Evolutionary conservation across 768 basidiomycete species (phyloP).

Genomic region (Dioszegia aurantiaca): DNA sequence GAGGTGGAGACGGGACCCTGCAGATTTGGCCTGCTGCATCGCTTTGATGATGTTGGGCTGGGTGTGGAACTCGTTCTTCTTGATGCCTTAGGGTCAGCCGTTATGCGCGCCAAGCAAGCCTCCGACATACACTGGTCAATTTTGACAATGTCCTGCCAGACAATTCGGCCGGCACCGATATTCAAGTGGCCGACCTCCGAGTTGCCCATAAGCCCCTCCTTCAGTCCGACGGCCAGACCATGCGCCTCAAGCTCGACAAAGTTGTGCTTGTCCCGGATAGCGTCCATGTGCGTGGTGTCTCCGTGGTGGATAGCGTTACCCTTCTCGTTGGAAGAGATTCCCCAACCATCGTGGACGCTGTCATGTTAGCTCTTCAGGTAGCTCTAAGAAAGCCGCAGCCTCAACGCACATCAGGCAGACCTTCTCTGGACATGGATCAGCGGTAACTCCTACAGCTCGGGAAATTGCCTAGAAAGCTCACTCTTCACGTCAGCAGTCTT

Average conservation of each 20-base stretch:
- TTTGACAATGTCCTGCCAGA: constrained; percentile 96
- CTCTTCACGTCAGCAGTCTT: constrained; percentile 47
- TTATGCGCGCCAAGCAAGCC: background rate
- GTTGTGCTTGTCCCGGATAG: constrained; percentile 71
- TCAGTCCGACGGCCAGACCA: constrained; percentile 86
- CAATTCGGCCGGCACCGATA: constrained; percentile 88
- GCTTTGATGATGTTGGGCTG: constrained; percentile 68
- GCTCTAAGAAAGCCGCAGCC: background rate
- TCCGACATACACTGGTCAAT: constrained; percentile 68
- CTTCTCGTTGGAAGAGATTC: constrained; percentile 64
- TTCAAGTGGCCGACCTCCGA: constrained; percentile 98
- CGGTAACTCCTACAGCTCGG: background rate
- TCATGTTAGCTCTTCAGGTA: constrained; percentile 3
- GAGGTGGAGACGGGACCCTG: constrained; percentile 80
- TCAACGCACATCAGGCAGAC: constrained; percentile 78
- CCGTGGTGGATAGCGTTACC: constrained; percentile 87
- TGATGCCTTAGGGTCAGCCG: constrained; percentile 58
- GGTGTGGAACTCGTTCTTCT: constrained; percentile 82
- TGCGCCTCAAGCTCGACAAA: constrained; percentile 74
- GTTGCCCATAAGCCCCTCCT: constrained; percentile 94
- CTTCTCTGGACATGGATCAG: constrained; percentile 58
- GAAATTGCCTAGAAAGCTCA: constrained; percentile 21
- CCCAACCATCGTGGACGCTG: constrained; percentile 93
- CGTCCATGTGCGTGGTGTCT: constrained; percentile 83
- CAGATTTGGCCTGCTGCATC: constrained; percentile 73